Base-by-base conservation (phyloP, 495 filamentous ascomycete species). In the Penicillium pulvis region DNA sequence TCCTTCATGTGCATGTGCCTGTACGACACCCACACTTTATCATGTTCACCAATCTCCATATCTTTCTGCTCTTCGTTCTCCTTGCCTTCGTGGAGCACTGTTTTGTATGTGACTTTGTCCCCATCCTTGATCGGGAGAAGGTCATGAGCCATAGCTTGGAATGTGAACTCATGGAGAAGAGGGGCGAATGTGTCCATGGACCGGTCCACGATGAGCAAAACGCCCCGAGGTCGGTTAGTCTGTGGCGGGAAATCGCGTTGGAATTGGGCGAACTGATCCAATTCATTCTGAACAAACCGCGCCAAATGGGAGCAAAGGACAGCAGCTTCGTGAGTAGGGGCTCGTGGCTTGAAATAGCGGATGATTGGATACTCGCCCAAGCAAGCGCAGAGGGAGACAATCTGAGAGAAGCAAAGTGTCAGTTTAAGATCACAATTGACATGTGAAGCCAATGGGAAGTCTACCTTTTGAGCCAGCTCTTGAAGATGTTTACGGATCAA, bases 1-100 rank as follows among this genome's bases (percentile, higher is more conserved):
- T 98, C 94, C 70, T 94, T 96, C 95, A 98, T 98, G 69, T 98
- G 94, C 56, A 87, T 80, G 72, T 98, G 94, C 48, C 95, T 82
- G 61, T 96, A 96, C 53, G 90, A 87, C 16, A 96, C 85, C 94
- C 94, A 98, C 30, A 98, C 86, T 61, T 85, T 88, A 70, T 98
- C 94, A 49, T 92, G 87, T 44, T 98, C 94, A 31, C 79, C 79
- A 49, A 98, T 89, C 57, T 93, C 89, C 82, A 96, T 88, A 16
- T 97, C 92, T 72, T 96, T 97, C 51, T 87, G 80, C 61, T 94
- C 85, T 41, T 87, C 83, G 48, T 86, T 82, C 0, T 71, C 65
- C 11, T 74, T 72, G 17, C 87, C 90, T 66, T 92, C 85, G 59
- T 95, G 93, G 41, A 90, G 69, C 1, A 82, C 72, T 35, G 90